Evolutionary conservation across 108 stramenopile species (phyloP), one percentile per base, ranked within the genome.

Genomic region (Aurantiochytrium sp.): DNA sequence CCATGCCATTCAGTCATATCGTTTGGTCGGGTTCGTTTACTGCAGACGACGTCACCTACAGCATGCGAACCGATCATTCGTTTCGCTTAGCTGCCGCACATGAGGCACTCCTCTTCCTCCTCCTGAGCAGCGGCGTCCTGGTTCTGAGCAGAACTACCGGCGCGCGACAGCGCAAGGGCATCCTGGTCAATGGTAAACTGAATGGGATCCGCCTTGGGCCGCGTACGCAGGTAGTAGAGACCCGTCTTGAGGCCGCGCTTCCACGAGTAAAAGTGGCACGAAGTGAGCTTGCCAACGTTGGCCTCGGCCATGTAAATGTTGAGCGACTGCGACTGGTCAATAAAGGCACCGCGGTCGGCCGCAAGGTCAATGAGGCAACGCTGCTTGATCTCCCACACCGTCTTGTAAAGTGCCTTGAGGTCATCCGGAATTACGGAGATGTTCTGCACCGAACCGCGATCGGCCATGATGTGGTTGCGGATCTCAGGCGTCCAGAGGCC

Each of bases 331-430:
- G 96, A 96, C 94, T 99, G 99, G 94, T 97, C 97, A 89, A 99
- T 98, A 94, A 92, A 99, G 14, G 98, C 97, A 5, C 97, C 98
- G 58, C 99, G 97, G 91, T 99, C 99, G 29, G 98, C 99, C 43
- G 98, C 98, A 95, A 99, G 96, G 89, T 99, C 99, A 72, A 99
- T 93, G 89, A 99, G 95, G 69, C 93, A 87, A 60, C 96, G 92
- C 91, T 98, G 98, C 60, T 96, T 95, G 90, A 99, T 97, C 91
- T 99, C 99, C 99, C 99, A 99, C n/a, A 99, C 98, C 28, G 99
- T 99, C 95, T 97, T 98, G 96, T 97, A 99, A 25, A 99, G 94
- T 73, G 96, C 97, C 43, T 97, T 96, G 76, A 99, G 93, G 59
- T 96, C 90, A 88, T 94, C 93, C 25, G 99, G 99, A 60, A 99